Conservation (phyloP, 2,329 filamentous ascomycete species). For the Colletotrichum sp. region DNA sequence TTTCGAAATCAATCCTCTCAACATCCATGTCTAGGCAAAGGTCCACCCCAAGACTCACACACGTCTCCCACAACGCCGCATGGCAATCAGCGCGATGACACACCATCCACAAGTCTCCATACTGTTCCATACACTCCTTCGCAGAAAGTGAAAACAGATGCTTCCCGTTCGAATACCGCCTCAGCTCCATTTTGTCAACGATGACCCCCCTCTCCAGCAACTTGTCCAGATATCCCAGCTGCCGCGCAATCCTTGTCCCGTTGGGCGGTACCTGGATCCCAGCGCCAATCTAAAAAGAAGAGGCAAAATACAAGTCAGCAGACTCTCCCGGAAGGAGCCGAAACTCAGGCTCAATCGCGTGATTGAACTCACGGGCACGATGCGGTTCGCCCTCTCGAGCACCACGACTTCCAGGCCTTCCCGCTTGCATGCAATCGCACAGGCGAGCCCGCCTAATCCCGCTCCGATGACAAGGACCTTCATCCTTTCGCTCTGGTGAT, state of each 20-base stretch:
- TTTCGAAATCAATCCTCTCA: slow-evolving; percentile 3
- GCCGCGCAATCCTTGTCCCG: neutral
- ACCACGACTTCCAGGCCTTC: slow-evolving; percentile 16
- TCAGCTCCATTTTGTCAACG: neutral
- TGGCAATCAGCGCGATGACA: slow-evolving; percentile 8
- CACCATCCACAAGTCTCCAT: slow-evolving; percentile 11
- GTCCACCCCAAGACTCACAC: neutral
- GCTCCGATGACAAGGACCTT: slow-evolving; percentile 15
- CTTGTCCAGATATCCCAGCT: slow-evolving; percentile 1
- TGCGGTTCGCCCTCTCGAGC: slow-evolving; percentile 10
- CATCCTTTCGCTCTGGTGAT: neutral
- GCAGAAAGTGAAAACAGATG: neutral
- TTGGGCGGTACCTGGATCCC: slow-evolving; percentile 17
- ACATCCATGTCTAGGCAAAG: slow-evolving; percentile 8
- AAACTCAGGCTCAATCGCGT: too few species aligned
- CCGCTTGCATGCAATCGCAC: slow-evolving; percentile 7
- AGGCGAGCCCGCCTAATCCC: slow-evolving; percentile 15
- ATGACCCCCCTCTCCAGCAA: neutral
- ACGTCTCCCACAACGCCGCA: neutral
- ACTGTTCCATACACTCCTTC: neutral
- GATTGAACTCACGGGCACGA: neutral
- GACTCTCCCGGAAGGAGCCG: neutral
- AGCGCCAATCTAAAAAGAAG: neutral
- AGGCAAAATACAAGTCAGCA: neutral
- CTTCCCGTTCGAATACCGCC: neutral